A percentile compares a stretch with the other conserved stretches of the same genome.
Conservation (phyloP, 768 basidiomycete genomes). For the Russula sp. region DNA sequence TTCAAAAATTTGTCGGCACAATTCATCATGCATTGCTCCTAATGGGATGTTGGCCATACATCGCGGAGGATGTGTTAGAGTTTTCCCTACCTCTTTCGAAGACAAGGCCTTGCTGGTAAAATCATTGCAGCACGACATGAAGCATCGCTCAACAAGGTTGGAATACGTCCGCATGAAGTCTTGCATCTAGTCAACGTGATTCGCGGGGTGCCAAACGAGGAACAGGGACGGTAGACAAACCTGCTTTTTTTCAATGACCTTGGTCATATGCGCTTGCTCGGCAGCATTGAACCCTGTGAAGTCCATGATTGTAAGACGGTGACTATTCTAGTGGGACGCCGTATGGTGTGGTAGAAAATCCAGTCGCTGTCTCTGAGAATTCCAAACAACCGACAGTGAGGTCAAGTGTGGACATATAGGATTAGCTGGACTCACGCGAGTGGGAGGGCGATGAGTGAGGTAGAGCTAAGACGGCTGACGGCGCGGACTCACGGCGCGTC, state of each 20-base stretch:
- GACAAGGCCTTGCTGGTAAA: conserved; percentile 93
- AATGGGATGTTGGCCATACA: conserved; percentile 6
- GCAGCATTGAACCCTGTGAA: conserved; percentile 83
- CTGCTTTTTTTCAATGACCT: conserved; percentile 95
- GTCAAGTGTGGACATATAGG: not conserved
- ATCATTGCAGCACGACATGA: conserved; percentile 91
- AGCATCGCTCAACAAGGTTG: conserved; percentile 91
- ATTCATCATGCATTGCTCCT: conserved; percentile 89
- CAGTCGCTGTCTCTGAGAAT: not conserved
- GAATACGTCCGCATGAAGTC: conserved; percentile 96
- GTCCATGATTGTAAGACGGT: conserved; percentile 54
- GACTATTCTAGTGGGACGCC: conserved; percentile 1
- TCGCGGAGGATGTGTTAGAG: not conserved
- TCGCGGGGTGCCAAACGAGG: not conserved
- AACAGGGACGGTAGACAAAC: conserved; percentile 35
- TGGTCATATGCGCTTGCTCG: conserved; percentile 95
- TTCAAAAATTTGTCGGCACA: conserved; percentile 98
- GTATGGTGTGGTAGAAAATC: not conserved
- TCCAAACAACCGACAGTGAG: not conserved
- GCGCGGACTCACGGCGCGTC: not conserved
- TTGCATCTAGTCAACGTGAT: conserved; percentile 68
- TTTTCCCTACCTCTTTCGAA: conserved; percentile 71
- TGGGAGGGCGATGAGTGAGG: not conserved
- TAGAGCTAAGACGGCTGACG: not conserved
- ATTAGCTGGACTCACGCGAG: conserved; percentile 1